These are phyloP conservation scores for Trametes polyzona DNA, from an alignment of 1,284 basidiomycete species.

Conservation along the genomic window DNA sequence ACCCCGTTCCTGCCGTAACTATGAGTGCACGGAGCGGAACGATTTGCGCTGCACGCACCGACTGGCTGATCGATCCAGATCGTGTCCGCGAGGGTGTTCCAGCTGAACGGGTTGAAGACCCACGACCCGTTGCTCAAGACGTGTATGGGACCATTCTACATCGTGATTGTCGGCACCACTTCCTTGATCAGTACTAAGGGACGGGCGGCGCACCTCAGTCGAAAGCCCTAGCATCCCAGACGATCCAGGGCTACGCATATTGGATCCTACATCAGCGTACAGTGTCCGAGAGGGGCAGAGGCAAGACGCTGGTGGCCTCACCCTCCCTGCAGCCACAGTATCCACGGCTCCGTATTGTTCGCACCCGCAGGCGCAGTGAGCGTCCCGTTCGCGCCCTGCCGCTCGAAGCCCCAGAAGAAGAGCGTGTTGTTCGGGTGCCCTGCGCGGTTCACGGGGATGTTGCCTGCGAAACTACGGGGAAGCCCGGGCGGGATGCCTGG, in stretches of 20 bases:
- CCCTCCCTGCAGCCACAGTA: conserved; percentile 78
- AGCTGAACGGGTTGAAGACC: conserved; percentile 54
- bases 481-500: conserved; percentile 60
- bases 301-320: too few relatives aligned
- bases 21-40: background rate
- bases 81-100: conserved; percentile 61
- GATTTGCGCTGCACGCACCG: conserved; percentile 6
- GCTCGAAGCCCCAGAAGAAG: conserved; percentile 73
- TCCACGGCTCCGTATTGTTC: conserved; percentile 59
- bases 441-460: conserved; percentile 61
- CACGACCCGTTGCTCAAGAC: conserved; percentile 53
- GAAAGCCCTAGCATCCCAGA: conserved; percentile 69
- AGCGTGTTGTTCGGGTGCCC: conserved; percentile 71
- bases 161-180: background rate
- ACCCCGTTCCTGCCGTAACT: conserved; percentile 41
- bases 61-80: conserved; percentile 75
- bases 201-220: conserved; percentile 57
- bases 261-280: background rate
- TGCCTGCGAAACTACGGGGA: conserved; percentile 65
- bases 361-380: conserved; percentile 44
- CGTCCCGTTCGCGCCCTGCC: conserved; percentile 52
- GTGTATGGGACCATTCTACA: conserved; percentile 68
- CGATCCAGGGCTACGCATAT: conserved; percentile 62
- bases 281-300: too few relatives aligned
- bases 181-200: too few relatives aligned